Evolutionary conservation across 345 rosid genomes (phyloP), one percentile per base, ranked within the genome.

Genomic region (Gynandropsis gynandra): DNA sequence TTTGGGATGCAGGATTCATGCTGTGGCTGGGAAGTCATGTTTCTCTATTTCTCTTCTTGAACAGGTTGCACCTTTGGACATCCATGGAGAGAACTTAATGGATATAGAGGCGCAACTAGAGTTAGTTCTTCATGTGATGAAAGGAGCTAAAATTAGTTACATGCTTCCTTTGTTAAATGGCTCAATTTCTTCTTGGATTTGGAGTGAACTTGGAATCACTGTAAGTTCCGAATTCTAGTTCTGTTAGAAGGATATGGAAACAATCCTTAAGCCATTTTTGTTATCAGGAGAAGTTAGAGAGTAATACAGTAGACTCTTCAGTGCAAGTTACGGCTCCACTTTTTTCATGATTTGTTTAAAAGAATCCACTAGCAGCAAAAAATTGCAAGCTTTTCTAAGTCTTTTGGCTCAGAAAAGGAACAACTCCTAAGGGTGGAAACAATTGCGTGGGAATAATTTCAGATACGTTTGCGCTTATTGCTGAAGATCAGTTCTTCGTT

Each of bases 11-110:
- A 24, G 29, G 29, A 5, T 5, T 24, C 29, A 24, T 24, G 5
- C 5, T 45, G 50, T 29, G 18, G 37, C 55, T 52, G 42, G 29
- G 38, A 61, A 29, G 36, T 56, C 54, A 56, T 72, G 50, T 42
- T 50, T 10, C 35, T 5, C 20, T 59, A 9, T 50, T 54, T 38
- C 39, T 13, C 54, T 59, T 48, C 41, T 60, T 68, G 63, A 56
- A 55, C 81, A 90, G 98, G 94, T 90, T 70, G 90, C 96, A 48
- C 98, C 96, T 61, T 67, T 90, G 60, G 82, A 81, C 67, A 78
- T 72, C 54, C 80, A 67, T 54, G 46, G 66, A 61, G 96, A 86
- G 70, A 82, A 66, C 55, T 64, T 81, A 56, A 47, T 66, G 67
- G 92, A 86, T 70, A 85, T 76, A 14, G 96, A 90, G 77, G 89